phyloP scores from a whole-genome alignment of 257 asterid species.

The Nicotiana sylvestris region DNA sequence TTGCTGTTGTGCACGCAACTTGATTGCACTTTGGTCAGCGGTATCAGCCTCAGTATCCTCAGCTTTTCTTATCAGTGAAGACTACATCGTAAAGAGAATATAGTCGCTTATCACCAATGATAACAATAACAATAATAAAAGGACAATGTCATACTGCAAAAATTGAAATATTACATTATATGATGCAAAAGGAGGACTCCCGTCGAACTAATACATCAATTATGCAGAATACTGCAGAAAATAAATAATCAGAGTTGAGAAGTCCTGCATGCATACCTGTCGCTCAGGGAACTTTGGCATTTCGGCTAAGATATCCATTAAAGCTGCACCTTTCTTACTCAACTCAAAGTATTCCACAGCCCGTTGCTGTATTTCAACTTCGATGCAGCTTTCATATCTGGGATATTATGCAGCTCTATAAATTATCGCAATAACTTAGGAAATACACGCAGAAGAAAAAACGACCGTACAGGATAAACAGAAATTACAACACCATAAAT shows the following conservation, averaged over 20 bases:
- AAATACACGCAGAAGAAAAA: constrained; percentile 16
- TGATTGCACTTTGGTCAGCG: constrained; percentile 96
- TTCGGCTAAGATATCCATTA: constrained; percentile 87
- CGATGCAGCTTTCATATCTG: constrained; percentile 91
- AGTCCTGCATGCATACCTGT: constrained; percentile 47
- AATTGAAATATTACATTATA: constrained; percentile 2
- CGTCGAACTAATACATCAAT: constrained; percentile 15
- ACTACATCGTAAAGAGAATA: constrained; percentile 39
- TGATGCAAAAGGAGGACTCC: background rate
- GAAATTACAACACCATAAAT: background rate
- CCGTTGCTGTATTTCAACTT: constrained; percentile 92
- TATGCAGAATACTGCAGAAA: background rate
- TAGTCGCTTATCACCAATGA: constrained; percentile 1
- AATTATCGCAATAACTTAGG: constrained; percentile 12
- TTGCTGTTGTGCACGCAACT: constrained; percentile 86
- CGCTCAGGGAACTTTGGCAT: constrained; percentile 98
- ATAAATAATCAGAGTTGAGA: constrained; percentile 7
- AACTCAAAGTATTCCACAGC: constrained; percentile 84
- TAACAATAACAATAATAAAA: background rate
- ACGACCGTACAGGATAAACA: background rate
- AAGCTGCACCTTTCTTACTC: constrained; percentile 85
- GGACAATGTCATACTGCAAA: background rate
- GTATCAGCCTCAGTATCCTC: constrained; percentile 90
- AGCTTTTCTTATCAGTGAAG: constrained; percentile 77
- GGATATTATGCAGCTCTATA: constrained; percentile 10